Evolutionary conservation across 371 early-diverging fungal species (phyloP).

Genomic region (Zopfochytrium polystomum): DNA sequence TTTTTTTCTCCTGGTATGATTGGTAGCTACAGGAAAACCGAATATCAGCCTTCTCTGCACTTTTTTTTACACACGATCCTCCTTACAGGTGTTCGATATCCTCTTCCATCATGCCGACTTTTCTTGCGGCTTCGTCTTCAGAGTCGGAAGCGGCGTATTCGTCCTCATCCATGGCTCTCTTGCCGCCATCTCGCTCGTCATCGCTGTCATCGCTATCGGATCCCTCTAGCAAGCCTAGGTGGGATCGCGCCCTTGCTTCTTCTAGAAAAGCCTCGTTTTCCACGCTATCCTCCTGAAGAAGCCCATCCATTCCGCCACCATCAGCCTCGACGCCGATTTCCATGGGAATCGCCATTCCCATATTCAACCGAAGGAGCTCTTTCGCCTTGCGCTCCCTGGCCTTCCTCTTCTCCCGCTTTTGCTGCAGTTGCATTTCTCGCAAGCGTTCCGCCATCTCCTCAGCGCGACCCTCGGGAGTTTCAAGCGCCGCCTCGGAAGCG

Average conservation of each 20-base stretch:
- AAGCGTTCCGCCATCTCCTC: conserved; percentile 47
- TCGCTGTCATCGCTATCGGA: conserved; percentile 23
- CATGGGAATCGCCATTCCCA: conserved; percentile 87
- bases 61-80: not conserved
- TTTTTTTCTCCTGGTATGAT: conserved; percentile 66
- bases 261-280: conserved; percentile 20
- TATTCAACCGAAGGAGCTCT: conserved; percentile 77
- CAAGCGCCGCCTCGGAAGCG: conserved; percentile 52
- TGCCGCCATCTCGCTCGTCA: conserved; percentile 33
- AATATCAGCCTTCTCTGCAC: not conserved
- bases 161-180: conserved; percentile 39
- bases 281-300: conserved; percentile 18
- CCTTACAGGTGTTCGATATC: conserved; percentile 67
- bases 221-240: conserved; percentile 8
- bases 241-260: conserved; percentile 1
- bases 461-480: conserved; percentile 21
- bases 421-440: conserved; percentile 41
- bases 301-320: conserved; percentile 18
- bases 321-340: conserved; percentile 68
- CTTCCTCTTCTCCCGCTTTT: conserved; percentile 63
- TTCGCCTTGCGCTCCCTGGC: conserved; percentile 57
- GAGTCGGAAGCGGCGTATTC: conserved; percentile 46
- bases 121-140: conserved; percentile 46
- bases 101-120: conserved; percentile 55
- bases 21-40: conserved; percentile 55